phyloP scores from a whole-genome alignment of 768 basidiomycete genomes.

The Daedaleopsis sinensis region DNA sequence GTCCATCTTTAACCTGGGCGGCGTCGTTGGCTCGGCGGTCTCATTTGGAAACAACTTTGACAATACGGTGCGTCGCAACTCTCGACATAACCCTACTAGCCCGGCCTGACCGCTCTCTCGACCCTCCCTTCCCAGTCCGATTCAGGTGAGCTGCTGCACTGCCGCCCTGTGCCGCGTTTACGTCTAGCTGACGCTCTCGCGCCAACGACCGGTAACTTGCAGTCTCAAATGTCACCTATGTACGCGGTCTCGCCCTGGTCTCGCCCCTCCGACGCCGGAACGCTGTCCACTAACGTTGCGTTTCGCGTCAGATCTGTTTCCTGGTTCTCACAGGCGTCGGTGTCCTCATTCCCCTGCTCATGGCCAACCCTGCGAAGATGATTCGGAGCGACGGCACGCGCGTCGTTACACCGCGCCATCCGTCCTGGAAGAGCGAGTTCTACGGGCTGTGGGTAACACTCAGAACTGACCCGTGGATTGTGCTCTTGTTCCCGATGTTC shows the following conservation, averaged over 20 bases:
- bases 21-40: conserved; percentile 77
- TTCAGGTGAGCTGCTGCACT: conserved; percentile 27
- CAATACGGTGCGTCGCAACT: conserved; percentile 45
- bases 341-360: conserved; percentile 62
- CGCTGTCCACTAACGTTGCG: conserved; percentile 1
- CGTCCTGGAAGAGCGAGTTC: conserved; percentile 80
- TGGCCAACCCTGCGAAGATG: conserved; percentile 75
- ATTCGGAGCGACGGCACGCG: conserved; percentile 76
- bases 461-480: conserved; percentile 68
- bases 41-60: conserved; percentile 73
- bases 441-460: conserved; percentile 69
- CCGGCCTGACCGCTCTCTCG: background rate
- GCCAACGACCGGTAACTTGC: background rate
- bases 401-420: conserved; percentile 61
- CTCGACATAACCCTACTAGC: conserved; percentile 4
- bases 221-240: conserved; percentile 79
- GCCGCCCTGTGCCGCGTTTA: background rate
- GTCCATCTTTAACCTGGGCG: conserved; percentile 82
- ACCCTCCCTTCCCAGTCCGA: conserved; percentile 26
- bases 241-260: conserved; percentile 38
- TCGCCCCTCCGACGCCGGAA: background rate
- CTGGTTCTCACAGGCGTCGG: conserved; percentile 73
- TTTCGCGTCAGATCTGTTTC: conserved; percentile 63
- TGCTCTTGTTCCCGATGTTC: conserved; percentile 85
- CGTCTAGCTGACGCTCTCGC: background rate